Base-by-base conservation (phyloP, 306 rosid genomes). In the Rosa multiflora region DNA sequence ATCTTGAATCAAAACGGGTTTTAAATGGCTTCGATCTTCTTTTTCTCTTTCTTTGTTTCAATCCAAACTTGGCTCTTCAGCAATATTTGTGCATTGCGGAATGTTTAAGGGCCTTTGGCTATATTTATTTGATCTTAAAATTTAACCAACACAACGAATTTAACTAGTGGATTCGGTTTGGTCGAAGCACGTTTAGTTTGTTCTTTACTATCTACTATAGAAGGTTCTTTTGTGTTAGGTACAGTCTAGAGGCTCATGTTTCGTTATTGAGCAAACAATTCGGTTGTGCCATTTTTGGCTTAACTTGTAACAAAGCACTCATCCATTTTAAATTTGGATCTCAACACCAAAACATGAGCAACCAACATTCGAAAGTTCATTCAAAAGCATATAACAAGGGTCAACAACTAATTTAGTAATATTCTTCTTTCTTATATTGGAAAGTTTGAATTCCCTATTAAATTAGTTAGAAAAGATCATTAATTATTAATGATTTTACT, bases 181-280 rank as follows among this genome's bases (percentile, higher is more conserved):
- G 40, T 73, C 44, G 7, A 40, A 1, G 46, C 52, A n/a, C 39
- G 37, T 32, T 32, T 74, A 26, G 39, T n/a, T 55, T 56, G 21
- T 17, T 55, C 4, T 58, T 8, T 15, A 59, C 68, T 26, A 26
- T 23, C n/a, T 1, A 7, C 37, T 10, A 51, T 5, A 1, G 43
- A 75, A 75, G 68, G 78, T 75, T 58, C 69, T 63, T 63, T 63
- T 14, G 20, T 13, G 43, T 32, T 63, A 63, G 69, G 69, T 63
- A 63, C 4, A 63, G 69, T 32, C 43, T 5, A 32, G 40, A 29
- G 42, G 67, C 26, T 10, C 8, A 4, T 23, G 17, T 61, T 26
- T 61, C 3, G 32, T 61, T 63, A 29, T 14, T 18, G 5, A 63
- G n/a, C 69, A 63, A 63, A 63, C 44, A 63, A 63, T 35, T 63